These are phyloP conservation scores for Suillus plorans DNA, from an alignment of 768 basidiomycete species.

Conservation along the genomic window DNA sequence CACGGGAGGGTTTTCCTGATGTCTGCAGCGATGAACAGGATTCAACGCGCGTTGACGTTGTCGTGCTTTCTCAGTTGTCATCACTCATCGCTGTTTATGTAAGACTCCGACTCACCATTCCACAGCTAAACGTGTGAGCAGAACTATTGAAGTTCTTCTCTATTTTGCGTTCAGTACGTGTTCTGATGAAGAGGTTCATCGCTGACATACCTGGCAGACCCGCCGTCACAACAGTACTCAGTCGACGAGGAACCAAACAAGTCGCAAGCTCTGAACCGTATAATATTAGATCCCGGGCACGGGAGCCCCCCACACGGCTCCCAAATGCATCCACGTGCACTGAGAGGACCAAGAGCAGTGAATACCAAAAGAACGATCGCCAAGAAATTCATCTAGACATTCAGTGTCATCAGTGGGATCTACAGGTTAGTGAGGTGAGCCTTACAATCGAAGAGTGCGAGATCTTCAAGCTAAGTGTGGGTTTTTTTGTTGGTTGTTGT, in stretches of 20 bases:
- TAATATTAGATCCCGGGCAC: not conserved
- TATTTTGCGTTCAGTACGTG: not conserved
- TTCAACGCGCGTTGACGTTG: too few species aligned
- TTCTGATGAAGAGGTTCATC: too few species aligned
- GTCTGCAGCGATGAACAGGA: too few species aligned
- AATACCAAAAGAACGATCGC: not conserved
- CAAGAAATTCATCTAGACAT: not conserved
- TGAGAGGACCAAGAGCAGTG: not conserved
- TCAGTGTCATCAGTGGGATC: not conserved
- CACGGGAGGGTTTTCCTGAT: too few species aligned
- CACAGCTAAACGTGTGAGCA: too few species aligned
- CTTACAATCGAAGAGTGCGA: not conserved
- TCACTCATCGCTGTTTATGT: too few species aligned
- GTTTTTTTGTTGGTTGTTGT: not conserved
- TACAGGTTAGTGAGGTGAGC: not conserved
- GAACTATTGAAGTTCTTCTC: too few species aligned
- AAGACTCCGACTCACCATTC: too few species aligned
- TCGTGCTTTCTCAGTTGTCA: too few species aligned
- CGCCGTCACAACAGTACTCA: slow-evolving; percentile 3
- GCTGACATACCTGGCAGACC: not conserved
- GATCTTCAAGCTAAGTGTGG: not conserved
- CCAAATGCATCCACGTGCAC: slow-evolving; percentile 6
- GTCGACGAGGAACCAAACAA: not conserved
- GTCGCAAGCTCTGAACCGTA: not conserved
- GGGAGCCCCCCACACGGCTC: not conserved